Percentiles rank a stretch among this genome's conserved stretches.
phyloP scores from a whole-genome alignment of 2,329 filamentous ascomycete species.

The Pseudogymnoascus sp. region DNA sequence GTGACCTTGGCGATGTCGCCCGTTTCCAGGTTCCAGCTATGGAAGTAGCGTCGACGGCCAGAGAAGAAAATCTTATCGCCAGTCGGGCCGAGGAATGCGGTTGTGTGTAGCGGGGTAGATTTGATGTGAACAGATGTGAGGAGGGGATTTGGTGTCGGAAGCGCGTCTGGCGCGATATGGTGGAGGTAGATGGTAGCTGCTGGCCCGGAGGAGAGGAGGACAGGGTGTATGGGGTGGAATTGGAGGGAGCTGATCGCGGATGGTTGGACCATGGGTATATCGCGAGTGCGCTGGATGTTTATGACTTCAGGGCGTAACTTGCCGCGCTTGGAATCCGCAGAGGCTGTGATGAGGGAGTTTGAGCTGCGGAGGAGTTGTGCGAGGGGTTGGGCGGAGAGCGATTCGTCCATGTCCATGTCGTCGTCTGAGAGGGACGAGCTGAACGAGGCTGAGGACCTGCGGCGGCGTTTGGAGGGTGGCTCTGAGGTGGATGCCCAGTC shows the following conservation, averaged over 20 bases:
- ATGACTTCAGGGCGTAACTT: constrained; percentile 80
- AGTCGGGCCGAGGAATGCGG: constrained; percentile 64
- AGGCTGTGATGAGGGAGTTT: constrained; percentile 48
- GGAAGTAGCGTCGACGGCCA: constrained; percentile 82
- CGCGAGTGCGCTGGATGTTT: constrained; percentile 81
- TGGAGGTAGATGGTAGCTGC: constrained; percentile 82
- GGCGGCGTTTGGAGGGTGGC: constrained; percentile 41
- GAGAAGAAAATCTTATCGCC: constrained; percentile 81
- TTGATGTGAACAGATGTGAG: constrained; percentile 84
- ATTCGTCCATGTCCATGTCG: constrained; percentile 44
- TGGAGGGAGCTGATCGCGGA: constrained; percentile 73
- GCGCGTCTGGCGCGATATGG: constrained; percentile 69
- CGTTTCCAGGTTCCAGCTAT: constrained; percentile 81
- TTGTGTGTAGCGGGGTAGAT: constrained; percentile 73
- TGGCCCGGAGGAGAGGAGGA: constrained; percentile 81
- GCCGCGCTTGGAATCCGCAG: constrained; percentile 47
- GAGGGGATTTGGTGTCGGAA: constrained; percentile 74
- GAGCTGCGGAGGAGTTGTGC: constrained; percentile 71
- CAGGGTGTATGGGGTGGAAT: constrained; percentile 82
- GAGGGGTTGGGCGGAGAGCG: constrained; percentile 64
- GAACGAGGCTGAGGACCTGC: constrained; percentile 42
- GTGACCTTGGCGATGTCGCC: constrained; percentile 77
- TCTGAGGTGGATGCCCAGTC: constrained; percentile 49
- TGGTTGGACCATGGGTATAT: constrained; percentile 70
- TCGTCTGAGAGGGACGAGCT: constrained; percentile 30